These are phyloP conservation scores for Hygrocybe punicea DNA, from an alignment of 768 basidiomycete species.

Conservation along the genomic window DNA sequence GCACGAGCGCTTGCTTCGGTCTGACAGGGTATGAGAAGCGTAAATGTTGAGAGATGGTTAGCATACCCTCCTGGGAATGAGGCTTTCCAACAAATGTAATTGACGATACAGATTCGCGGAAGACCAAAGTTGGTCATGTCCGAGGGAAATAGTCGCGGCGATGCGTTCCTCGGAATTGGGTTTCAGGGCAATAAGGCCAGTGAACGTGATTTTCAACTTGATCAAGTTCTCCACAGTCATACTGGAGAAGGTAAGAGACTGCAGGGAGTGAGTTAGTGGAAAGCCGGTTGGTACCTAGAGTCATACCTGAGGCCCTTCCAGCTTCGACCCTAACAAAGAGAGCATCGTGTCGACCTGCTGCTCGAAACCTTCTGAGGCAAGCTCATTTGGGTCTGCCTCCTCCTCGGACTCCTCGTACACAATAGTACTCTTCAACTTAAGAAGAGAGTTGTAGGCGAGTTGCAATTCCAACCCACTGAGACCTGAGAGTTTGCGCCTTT, in stretches of 20 bases:
- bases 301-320: constrained; percentile 13
- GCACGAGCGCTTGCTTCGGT: constrained; percentile 4
- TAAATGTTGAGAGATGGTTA: not conserved
- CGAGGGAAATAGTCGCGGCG: constrained; percentile 6
- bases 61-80: constrained; percentile 5
- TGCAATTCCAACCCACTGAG: constrained; percentile 17
- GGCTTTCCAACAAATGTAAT: constrained; percentile 4
- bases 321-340: constrained; percentile 12
- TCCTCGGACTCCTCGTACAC: constrained; percentile 12
- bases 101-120: constrained; percentile 5
- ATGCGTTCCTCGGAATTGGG: constrained; percentile 13
- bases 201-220: constrained; percentile 12
- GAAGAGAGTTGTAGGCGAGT: constrained; percentile 11
- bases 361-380: constrained; percentile 9
- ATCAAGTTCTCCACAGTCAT: constrained; percentile 10
- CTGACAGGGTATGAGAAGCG: constrained; percentile 1
- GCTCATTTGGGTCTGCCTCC: constrained; percentile 5
- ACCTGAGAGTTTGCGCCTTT: constrained; percentile 17
- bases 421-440: constrained; percentile 10
- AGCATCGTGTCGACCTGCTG: constrained; percentile 12
- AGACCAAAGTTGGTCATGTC: constrained; percentile 3
- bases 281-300: constrained; percentile 10
- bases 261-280: constrained; percentile 8
- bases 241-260: constrained; percentile 12
- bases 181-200: constrained; percentile 11